phyloP scores from a whole-genome alignment of 1,284 basidiomycete genomes.

The Puccinia horiana region DNA sequence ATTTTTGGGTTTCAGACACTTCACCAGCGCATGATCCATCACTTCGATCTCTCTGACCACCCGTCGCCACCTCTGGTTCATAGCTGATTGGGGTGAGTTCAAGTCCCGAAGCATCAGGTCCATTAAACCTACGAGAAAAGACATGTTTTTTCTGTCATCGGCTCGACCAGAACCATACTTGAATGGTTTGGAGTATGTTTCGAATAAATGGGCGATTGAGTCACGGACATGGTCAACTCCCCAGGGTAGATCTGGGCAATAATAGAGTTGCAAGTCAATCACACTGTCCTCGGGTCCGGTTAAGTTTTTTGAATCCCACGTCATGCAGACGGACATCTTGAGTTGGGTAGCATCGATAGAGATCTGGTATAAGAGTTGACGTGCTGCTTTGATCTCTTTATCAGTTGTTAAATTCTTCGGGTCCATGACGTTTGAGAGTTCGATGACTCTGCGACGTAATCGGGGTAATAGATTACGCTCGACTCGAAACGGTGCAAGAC shows the following conservation, averaged over 20 bases:
- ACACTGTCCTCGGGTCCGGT: neutral
- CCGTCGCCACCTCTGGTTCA: neutral
- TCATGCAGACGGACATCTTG: neutral
- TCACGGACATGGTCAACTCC: neutral
- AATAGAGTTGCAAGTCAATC: neutral
- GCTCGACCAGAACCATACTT: neutral
- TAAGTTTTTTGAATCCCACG: neutral
- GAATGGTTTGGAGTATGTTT: neutral
- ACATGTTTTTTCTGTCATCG: neutral
- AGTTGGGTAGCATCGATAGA: neutral
- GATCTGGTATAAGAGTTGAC: neutral
- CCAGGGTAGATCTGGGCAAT: slow-evolving; percentile 4
- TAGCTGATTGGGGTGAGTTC: neutral
- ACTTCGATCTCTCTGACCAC: neutral
- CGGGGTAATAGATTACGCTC: neutral
- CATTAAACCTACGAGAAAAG: neutral
- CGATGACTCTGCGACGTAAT: neutral
- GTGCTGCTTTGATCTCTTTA: neutral
- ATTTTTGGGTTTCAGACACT: neutral
- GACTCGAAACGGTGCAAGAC: neutral
- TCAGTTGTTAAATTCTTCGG: neutral
- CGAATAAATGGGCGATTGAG: neutral
- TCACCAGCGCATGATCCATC: neutral
- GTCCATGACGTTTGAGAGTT: neutral
- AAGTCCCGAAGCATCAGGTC: neutral